A percentile compares a stretch with the other conserved stretches of the same genome.
Evolutionary conservation across 306 rosid genomes (phyloP).

Genomic region (Ochetophila trinervis): DNA sequence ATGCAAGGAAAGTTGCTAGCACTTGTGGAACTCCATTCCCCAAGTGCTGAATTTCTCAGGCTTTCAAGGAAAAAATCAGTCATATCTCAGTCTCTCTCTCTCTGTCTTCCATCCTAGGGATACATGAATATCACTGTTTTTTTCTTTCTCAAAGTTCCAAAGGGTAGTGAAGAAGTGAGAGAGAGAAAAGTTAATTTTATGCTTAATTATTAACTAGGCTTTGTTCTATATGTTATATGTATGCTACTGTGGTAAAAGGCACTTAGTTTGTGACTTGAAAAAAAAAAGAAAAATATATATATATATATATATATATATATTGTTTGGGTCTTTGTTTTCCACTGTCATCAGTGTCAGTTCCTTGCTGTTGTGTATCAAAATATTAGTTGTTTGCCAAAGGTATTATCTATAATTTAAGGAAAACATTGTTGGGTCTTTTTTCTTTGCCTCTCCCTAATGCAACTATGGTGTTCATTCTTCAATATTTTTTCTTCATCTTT

Average conservation of each 20-base stretch:
- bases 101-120: background rate
- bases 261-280: constrained; percentile 26
- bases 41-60: constrained; percentile 42
- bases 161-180: constrained; percentile 30
- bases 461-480: too few relatives aligned
- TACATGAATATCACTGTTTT: constrained; percentile 20
- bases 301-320: too few relatives aligned
- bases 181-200: constrained; percentile 12
- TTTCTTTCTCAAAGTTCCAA: constrained; percentile 25
- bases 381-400: constrained; percentile 39
- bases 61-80: background rate
- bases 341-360: constrained; percentile 39
- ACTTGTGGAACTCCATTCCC: constrained; percentile 97
- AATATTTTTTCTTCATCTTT: too few relatives aligned
- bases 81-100: constrained; percentile 13
- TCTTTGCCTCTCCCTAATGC: constrained; percentile 4
- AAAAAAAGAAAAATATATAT: too few relatives aligned
- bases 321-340: constrained; percentile 27
- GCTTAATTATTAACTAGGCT: constrained; percentile 20
- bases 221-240: constrained; percentile 38
- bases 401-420: constrained; percentile 32
- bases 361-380: constrained; percentile 40
- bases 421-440: constrained; percentile 31
- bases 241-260: constrained; percentile 23
- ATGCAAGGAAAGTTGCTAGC: constrained; percentile 88